These are phyloP conservation scores for Phytophthora crassamura DNA, from an alignment of 352 stramenopile genomes.

Conservation along the genomic window DNA sequence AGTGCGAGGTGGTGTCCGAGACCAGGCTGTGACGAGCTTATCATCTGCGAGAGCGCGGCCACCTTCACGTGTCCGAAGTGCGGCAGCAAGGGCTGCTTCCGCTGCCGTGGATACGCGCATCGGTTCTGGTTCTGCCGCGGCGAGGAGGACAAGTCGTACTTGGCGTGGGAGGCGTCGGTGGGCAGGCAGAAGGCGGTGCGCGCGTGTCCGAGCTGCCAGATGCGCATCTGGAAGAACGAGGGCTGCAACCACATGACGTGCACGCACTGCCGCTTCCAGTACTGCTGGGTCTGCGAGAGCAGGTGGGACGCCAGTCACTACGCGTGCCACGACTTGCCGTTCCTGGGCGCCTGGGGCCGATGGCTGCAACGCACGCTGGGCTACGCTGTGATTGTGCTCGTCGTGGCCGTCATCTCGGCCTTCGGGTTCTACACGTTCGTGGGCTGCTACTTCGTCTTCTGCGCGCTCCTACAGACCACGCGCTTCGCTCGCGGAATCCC, in stretches of 20 bases:
- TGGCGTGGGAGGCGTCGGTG: slow-evolving; percentile 65
- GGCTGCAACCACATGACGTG: slow-evolving; percentile 82
- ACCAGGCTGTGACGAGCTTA: slow-evolving; percentile 66
- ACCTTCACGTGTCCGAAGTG: slow-evolving; percentile 76
- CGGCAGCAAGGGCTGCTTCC: slow-evolving; percentile 60
- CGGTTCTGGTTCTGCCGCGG: slow-evolving; percentile 65
- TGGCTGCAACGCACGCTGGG: slow-evolving; percentile 50
- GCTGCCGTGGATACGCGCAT: slow-evolving; percentile 60
- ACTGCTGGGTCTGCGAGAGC: slow-evolving; percentile 75
- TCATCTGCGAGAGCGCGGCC: slow-evolving; percentile 53
- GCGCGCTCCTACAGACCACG: slow-evolving; percentile 26
- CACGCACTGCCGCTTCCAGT: slow-evolving; percentile 65
- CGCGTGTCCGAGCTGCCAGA: slow-evolving; percentile 61
- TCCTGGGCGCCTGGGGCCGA: slow-evolving; percentile 45
- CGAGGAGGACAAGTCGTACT: slow-evolving; percentile 61
- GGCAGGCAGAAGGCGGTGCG: slow-evolving; percentile 59
- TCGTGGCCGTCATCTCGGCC: slow-evolving; percentile 58
- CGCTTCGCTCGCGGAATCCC: slow-evolving; percentile 18
- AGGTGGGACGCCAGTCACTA: slow-evolving; percentile 72
- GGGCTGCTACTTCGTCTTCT: slow-evolving; percentile 47
- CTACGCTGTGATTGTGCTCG: slow-evolving; percentile 55
- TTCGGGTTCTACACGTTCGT: slow-evolving; percentile 69
- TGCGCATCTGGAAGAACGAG: slow-evolving; percentile 84
- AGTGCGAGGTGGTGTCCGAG: slow-evolving; percentile 72
- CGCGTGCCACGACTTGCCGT: slow-evolving; percentile 70